Percentiles rank a stretch among this genome's conserved stretches.
phyloP scores from a whole-genome alignment of 2,329 filamentous ascomycete genomes.

The Knoxdaviesia proteae region DNA sequence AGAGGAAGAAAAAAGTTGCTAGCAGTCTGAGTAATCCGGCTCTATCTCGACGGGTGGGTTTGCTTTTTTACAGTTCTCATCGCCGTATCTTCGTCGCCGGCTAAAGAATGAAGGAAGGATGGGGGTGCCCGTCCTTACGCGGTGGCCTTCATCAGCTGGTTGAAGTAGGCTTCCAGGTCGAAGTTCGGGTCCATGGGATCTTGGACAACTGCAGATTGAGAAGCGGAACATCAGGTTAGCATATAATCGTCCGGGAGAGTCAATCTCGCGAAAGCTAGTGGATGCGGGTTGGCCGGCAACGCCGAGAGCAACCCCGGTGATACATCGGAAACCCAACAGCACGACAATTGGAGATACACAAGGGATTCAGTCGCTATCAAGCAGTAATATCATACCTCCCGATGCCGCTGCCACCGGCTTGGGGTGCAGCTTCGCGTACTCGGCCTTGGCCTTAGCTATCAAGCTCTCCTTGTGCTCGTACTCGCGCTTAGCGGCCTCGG shows the following conservation, averaged over 20 bases:
- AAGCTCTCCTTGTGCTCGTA: constrained; percentile 80
- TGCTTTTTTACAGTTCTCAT: constrained; percentile 3
- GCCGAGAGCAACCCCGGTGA: too few relatives aligned
- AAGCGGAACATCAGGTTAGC: too few relatives aligned
- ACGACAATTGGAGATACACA: too few relatives aligned
- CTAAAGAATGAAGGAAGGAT: too few relatives aligned
- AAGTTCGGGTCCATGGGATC: constrained; percentile 73
- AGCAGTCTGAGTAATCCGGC: neutral
- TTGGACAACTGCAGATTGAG: too few relatives aligned
- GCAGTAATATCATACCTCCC: constrained; percentile 8
- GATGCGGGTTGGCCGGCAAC: too few relatives aligned
- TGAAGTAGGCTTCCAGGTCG: constrained; percentile 73
- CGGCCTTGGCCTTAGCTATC: constrained; percentile 82
- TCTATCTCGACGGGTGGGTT: constrained; percentile 1
- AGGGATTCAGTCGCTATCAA: too few relatives aligned
- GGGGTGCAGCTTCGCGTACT: constrained; percentile 54
- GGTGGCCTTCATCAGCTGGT: constrained; percentile 34
- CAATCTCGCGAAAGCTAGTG: too few relatives aligned
- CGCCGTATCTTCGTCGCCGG: neutral
- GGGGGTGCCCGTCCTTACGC: constrained; percentile 14
- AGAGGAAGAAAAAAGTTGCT: neutral
- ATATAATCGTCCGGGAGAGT: too few relatives aligned
- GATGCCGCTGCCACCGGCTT: constrained; percentile 11
- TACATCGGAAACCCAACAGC: too few relatives aligned
- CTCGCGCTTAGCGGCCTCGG: constrained; percentile 53